Evolutionary conservation across 257 asterid genomes (phyloP).

Genomic region (Lithospermum erythrorhizon): DNA sequence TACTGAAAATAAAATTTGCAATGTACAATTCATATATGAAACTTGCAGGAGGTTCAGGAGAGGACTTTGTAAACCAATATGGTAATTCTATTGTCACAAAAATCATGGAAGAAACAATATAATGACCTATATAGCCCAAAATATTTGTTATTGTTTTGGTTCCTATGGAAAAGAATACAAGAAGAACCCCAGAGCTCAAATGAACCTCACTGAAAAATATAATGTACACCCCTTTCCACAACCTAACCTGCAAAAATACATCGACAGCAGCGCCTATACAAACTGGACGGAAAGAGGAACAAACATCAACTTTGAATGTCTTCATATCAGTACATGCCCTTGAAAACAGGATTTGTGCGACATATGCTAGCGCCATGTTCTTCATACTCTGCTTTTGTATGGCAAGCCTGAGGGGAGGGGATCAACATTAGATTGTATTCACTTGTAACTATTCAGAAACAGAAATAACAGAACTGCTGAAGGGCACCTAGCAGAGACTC

Average conservation of each 20-base stretch:
- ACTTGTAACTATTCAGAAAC: neutral
- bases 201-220: slow-evolving; percentile 14
- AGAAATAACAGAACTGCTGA: too few species aligned
- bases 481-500: too few species aligned
- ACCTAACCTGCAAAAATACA: slow-evolving; percentile 10
- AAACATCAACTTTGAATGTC: slow-evolving; percentile 11
- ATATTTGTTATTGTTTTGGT: slow-evolving; percentile 10
- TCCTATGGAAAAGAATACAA: slow-evolving; percentile 25
- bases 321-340: slow-evolving; percentile 75
- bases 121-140: neutral
- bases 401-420: slow-evolving; percentile 57
- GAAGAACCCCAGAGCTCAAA: slow-evolving; percentile 14
- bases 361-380: slow-evolving; percentile 95
- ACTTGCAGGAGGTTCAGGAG: slow-evolving; percentile 1
- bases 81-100: neutral
- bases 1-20: neutral
- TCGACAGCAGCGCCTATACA: too few species aligned
- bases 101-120: neutral
- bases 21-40: neutral
- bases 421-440: neutral
- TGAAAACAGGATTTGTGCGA: slow-evolving; percentile 88
- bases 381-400: slow-evolving; percentile 95
- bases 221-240: slow-evolving; percentile 21
- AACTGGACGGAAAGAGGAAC: too few species aligned
- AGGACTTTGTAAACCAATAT: neutral